A percentile compares a stretch with the other conserved stretches of the same genome.
These are phyloP conservation scores for Claviceps africana DNA, from an alignment of 2,329 filamentous ascomycete species.

Conservation along the genomic window DNA sequence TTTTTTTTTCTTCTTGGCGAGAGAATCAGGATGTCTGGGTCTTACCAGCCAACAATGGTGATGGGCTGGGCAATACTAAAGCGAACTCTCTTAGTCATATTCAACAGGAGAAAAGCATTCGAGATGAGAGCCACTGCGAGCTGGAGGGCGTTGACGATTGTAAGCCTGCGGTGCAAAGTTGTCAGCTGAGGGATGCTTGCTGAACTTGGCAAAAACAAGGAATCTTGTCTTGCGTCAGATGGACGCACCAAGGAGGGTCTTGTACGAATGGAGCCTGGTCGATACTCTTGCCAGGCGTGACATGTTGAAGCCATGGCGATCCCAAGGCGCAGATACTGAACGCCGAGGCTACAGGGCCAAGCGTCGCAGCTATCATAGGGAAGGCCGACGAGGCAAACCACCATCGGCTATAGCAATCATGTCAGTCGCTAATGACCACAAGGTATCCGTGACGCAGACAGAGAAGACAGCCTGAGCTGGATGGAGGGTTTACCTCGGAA, in stretches of 20 bases:
- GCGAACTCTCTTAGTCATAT: conserved; percentile 68
- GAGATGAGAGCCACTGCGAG: conserved; percentile 62
- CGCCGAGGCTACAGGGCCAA: conserved; percentile 76
- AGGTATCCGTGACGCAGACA: background rate
- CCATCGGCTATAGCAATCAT: conserved; percentile 35
- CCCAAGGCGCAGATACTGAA: conserved; percentile 81
- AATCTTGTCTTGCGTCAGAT: background rate
- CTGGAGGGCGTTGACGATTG: conserved; percentile 63
- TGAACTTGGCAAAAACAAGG: background rate
- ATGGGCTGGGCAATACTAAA: conserved; percentile 73
- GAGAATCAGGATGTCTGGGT: background rate
- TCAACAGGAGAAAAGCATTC: conserved; percentile 71
- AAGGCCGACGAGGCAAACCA: conserved; percentile 53
- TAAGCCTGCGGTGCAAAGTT: conserved; percentile 37
- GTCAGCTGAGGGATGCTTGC: background rate
- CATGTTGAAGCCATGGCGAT: conserved; percentile 56
- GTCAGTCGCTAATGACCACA: background rate
- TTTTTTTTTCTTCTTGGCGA: background rate
- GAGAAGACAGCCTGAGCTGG: background rate
- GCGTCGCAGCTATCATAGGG: conserved; percentile 68
- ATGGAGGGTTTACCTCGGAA: conserved; percentile 25
- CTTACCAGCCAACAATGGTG: conserved; percentile 69
- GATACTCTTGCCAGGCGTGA: conserved; percentile 31
- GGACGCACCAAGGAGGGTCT: conserved; percentile 56
- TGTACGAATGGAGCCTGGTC: conserved; percentile 36